Base-by-base conservation (phyloP, 202 grass and related monocot genomes). In the Zoysia matrella region DNA sequence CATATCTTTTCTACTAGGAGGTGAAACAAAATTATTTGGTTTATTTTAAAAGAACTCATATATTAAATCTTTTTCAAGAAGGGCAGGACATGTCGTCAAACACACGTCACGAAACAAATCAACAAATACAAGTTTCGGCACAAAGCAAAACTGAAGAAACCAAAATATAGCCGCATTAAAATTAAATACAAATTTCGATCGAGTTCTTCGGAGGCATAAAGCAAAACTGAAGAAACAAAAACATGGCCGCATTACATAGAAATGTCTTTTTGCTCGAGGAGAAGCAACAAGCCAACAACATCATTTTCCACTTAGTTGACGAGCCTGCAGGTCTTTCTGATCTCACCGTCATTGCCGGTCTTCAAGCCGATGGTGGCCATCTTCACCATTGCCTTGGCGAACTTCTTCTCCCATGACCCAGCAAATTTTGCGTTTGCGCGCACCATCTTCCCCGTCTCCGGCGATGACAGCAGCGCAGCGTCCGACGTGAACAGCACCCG, bases 401-500 rank as follows among this genome's bases (percentile, higher is more conserved):
- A 92, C 62, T 80, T 86, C 16, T 47, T 15, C 78, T 69, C 61
- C 73, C 83, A 92, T 0, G 71, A 40, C 5, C 16, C 73, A 0
- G 39, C 15, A 48, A 57, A 58, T 14, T 8, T 16, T 0, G 78
- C 82, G 40, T 79, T 66, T 41, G 39, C 67, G 5, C 70, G 71
- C 41, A 92, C 79, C 84, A 84, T 68, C 46, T 3, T 53, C 7
- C 53, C 64, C 1, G 86, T 75, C 57, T 3, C 18, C 1, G 62
- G 54, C 47, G 73, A 8, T 8, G 80, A 69, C 14, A 84, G 42
- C 7, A 89, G 71, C n/a, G 80, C 22, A 58, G 77, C 80, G 83
- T 92, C 83, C 3, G 83, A 92, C 3, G 81, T 57, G 65, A 92
- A 81, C 3, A 92, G 83, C 51, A 80, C 90, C 6, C 61, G 55